These are phyloP conservation scores for Citrus sinensis DNA, from an alignment of 345 rosid genomes.

Conservation along the genomic window DVS_A1.0 CM039169.1:1838001-1838500, in stretches of 20 bases:
- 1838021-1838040: not conserved
- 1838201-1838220: conserved; percentile 36
- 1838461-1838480: not conserved
- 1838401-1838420: not conserved
- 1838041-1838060: not conserved
- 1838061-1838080: not conserved
- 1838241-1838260: conserved; percentile 33
- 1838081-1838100: not conserved
- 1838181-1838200: conserved; percentile 13
- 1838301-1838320: not conserved
- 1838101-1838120: not conserved
- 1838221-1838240: conserved; percentile 35
- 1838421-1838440: not conserved
- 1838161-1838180: not conserved
- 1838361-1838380: not conserved
- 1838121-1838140: conserved; percentile 1
- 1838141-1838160: not conserved
- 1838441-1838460: not conserved
- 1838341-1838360: not conserved
- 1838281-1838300: too few species aligned
- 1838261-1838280: conserved; percentile 21
- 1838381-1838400: not conserved
- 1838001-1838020: conserved; percentile 1
- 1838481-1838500: not conserved
- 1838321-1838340: conserved; percentile 3